These are phyloP conservation scores for Rhypophila decipiens DNA, from an alignment of 495 filamentous ascomycete genomes.

Conservation along the genomic window DNA sequence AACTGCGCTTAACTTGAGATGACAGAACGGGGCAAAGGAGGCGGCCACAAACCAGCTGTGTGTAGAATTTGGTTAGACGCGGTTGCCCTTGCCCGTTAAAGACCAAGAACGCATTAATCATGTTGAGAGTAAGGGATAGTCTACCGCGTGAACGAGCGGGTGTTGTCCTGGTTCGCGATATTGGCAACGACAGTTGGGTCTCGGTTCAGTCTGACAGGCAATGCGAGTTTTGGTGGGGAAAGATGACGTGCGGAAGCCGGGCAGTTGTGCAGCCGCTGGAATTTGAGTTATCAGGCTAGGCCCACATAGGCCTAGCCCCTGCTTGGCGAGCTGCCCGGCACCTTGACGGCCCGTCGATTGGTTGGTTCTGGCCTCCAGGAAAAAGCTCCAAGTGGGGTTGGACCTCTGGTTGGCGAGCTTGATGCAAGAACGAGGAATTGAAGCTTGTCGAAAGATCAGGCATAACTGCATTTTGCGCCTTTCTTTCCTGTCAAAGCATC, in stretches of 20 bases:
- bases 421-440: too few species aligned
- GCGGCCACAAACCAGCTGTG: constrained; percentile 84
- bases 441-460: too few species aligned
- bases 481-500: too few species aligned
- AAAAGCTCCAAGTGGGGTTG: too few species aligned
- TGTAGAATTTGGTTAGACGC: constrained; percentile 97
- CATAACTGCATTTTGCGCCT: too few species aligned
- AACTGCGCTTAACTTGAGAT: constrained; percentile 5
- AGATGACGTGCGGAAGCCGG: background rate
- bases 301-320: background rate
- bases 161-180: too few species aligned
- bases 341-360: background rate
- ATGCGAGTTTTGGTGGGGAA: background rate
- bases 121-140: constrained; percentile 41
- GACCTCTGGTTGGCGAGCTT: too few species aligned
- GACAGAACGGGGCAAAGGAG: constrained; percentile 3
- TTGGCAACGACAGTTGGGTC: background rate
- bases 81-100: constrained; percentile 98
- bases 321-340: background rate
- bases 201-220: background rate
- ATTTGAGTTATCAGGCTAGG: background rate
- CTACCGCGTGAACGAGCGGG: too few species aligned
- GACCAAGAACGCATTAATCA: constrained; percentile 99
- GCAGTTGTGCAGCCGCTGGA: background rate
- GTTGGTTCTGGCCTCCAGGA: too few species aligned